Conservation (phyloP, 2,329 filamentous ascomycete species). For the Stagonosporopsis rhizophila region DNA sequence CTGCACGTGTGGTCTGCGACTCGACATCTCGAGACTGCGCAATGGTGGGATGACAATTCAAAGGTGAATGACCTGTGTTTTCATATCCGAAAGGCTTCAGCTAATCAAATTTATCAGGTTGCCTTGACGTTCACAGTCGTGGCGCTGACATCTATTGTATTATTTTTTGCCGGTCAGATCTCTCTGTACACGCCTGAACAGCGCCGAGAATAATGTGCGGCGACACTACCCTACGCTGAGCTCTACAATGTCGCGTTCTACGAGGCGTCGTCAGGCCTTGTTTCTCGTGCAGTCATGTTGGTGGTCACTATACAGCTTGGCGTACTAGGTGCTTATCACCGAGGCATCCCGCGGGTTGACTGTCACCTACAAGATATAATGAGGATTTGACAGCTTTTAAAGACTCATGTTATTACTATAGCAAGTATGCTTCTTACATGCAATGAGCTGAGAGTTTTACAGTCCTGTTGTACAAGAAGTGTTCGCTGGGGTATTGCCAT, state of each 20-base stretch:
- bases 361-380: not conserved
- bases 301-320: not conserved
- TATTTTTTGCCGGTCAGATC: slow-evolving; percentile 33
- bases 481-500: not conserved
- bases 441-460: not conserved
- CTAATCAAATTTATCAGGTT: slow-evolving; percentile 20
- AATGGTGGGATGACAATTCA: slow-evolving; percentile 42
- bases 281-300: not conserved
- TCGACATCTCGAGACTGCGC: slow-evolving; percentile 26
- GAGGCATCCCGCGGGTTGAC: not conserved
- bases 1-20: slow-evolving; percentile 50
- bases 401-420: not conserved
- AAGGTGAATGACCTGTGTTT: slow-evolving; percentile 23
- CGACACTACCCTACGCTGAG: not conserved
- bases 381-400: not conserved
- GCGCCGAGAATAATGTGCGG: slow-evolving; percentile 6
- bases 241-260: not conserved
- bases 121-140: slow-evolving; percentile 32
- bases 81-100: not conserved
- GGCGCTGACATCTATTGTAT: slow-evolving; percentile 21
- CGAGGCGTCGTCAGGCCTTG: no score
- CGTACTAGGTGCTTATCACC: not conserved
- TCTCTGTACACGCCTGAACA: slow-evolving; percentile 26
- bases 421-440: not conserved
- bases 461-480: not conserved